Conservation (phyloP, 257 asterid genomes). For the Perilla frutescens region DNA sequence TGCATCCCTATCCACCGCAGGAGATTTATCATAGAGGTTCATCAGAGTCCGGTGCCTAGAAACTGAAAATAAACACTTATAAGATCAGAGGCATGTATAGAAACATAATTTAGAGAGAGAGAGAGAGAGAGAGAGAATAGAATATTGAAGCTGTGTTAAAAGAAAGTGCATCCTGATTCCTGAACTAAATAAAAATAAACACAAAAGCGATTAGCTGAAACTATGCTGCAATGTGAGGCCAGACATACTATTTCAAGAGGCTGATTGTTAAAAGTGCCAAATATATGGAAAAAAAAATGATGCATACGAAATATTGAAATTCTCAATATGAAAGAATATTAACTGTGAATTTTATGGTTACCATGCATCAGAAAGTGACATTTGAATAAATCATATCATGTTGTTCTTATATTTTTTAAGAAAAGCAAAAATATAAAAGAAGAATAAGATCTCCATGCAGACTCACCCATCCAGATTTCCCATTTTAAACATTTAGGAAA, state of each 20-base stretch:
- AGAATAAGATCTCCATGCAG: constrained; percentile 6
- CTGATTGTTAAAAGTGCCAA: constrained; percentile 21
- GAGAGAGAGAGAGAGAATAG: constrained; percentile 2
- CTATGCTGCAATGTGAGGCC: constrained; percentile 7
- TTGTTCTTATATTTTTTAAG: neutral
- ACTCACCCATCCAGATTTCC: constrained; percentile 11
- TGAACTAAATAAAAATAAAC: neutral
- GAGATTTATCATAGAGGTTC: constrained; percentile 72
- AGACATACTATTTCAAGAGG: constrained; percentile 1
- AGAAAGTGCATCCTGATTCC: constrained; percentile 4
- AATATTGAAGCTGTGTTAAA: constrained; percentile 14
- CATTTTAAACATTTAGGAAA: neutral
- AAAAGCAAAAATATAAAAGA: neutral
- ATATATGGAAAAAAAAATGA: neutral
- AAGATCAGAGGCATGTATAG: constrained; percentile 17
- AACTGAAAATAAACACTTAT: constrained; percentile 49
- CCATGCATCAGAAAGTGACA: neutral
- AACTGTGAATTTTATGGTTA: neutral
- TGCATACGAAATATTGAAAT: neutral
- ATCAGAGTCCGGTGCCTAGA: constrained; percentile 88
- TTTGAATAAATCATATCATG: neutral
- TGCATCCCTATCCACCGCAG: constrained; percentile 70
- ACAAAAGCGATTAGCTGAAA: constrained; percentile 1
- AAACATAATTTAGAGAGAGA: neutral
- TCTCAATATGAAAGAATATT: neutral